Conservation (phyloP, 495 filamentous ascomycete genomes). For the Penicillium simplicissimum region DNA sequence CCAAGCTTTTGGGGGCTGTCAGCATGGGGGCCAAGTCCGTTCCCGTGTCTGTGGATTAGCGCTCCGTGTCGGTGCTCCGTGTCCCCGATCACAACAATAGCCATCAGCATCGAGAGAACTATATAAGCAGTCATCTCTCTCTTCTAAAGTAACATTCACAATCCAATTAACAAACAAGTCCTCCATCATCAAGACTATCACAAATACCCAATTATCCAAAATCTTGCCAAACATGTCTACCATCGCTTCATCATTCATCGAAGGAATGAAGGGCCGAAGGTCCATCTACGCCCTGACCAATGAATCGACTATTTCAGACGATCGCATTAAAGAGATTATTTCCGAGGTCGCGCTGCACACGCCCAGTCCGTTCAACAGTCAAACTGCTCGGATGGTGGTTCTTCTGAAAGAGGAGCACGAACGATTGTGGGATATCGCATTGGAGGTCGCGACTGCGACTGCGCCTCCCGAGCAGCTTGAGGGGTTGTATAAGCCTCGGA, state of each 20-base stretch:
- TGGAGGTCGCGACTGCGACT: conserved; percentile 43
- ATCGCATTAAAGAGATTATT: conserved; percentile 32
- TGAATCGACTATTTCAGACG: conserved; percentile 31
- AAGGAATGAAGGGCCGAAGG: conserved; percentile 30
- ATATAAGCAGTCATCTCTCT: not conserved
- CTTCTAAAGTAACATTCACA: not conserved
- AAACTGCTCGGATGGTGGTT: conserved; percentile 31
- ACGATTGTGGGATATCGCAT: conserved; percentile 33
- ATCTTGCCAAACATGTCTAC: not conserved
- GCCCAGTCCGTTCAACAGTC: conserved; percentile 35
- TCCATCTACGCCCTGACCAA: conserved; percentile 33
- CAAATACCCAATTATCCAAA: not conserved
- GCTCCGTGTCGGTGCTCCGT: conserved; percentile 1
- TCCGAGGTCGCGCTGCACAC: conserved; percentile 25
- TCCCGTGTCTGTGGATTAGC: not conserved
- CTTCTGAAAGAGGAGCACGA: conserved; percentile 34
- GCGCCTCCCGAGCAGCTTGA: conserved; percentile 51
- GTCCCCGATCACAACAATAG: not conserved
- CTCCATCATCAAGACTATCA: not conserved
- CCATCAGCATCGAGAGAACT: not conserved
- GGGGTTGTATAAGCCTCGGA: conserved; percentile 26
- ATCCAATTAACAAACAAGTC: not conserved
- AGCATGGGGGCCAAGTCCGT: not conserved
- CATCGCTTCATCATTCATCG: conserved; percentile 21
- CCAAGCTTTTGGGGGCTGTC: not conserved